Evolutionary conservation across 169 alveolate species (phyloP), one percentile per base, ranked within the genome.

Genomic region (Plasmodium coatneyi): DNA sequence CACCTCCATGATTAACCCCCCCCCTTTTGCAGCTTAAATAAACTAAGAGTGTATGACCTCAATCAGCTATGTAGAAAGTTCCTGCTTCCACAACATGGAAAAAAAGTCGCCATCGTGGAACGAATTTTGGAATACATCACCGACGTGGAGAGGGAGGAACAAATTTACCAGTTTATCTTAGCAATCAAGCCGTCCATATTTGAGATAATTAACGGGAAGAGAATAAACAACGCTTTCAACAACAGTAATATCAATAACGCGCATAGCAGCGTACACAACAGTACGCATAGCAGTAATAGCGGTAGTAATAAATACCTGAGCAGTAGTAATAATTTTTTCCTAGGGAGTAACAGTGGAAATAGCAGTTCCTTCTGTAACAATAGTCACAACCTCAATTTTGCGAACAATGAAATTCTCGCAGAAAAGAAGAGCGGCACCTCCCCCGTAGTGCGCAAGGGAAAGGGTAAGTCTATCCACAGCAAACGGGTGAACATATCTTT

Each of bases 41-140:
- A 91, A 78, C 43, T 91, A 52, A 91, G 84, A 52, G 95, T 91
- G 7, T 54, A 82, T 30, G 95, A 91, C 28, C 95, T 91, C 28
- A 82, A 80, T 71, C 92, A 82, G 56, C 83, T 91, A 91, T 91
- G 95, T 46, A 66, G 92, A 76, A 91, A 82, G 28, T 82, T 81
- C 76, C 34, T 91, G 39, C 19, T 91, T 49, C 92, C 95, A 43
- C 95, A 91, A 49, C 91, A 91, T 80, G 95, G 95, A 25, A 91
- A 82, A 36, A 91, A 91, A 71, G 81, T 81, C 25, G 92, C 84
- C 9, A 81, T 81, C 34, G 71, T 91, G n/a, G 92, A 91, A 43
- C 91, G 95, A 16, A 91, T 91, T 70, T 91, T 91, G 76, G 84
- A 91, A 25, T 91, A 71, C 66, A 91, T 91, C 25, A 82, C 91